Percentiles rank a stretch among this genome's conserved stretches.
phyloP scores from a whole-genome alignment of 192 early-diverging fungal genomes.

The Podila clonocystis region DNA sequence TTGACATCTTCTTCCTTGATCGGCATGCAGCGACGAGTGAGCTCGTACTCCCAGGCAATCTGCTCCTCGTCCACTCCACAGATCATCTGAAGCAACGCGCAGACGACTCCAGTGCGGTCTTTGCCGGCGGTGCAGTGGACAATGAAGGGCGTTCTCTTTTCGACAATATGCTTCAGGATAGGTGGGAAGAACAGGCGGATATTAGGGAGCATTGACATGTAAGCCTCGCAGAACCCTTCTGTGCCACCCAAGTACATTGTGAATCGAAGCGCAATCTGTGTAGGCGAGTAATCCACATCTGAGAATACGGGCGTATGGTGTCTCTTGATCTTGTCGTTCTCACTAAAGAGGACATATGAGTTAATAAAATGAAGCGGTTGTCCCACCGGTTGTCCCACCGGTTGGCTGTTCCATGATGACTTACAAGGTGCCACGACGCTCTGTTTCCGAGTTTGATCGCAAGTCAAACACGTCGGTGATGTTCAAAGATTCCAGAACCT shows the following conservation, averaged over 20 bases:
- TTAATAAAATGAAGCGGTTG: neutral
- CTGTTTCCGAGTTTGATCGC: constrained; percentile 60
- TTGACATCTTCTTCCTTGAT: constrained; percentile 49
- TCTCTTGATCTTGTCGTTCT: constrained; percentile 46
- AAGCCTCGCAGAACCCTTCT: constrained; percentile 61
- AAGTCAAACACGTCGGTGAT: constrained; percentile 65
- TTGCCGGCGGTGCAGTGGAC: constrained; percentile 80
- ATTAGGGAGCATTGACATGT: constrained; percentile 59
- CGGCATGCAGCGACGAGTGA: constrained; percentile 54
- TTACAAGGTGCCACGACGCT: constrained; percentile 56
- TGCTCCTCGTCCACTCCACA: constrained; percentile 74
- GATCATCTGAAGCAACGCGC: constrained; percentile 66
- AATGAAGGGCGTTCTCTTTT: constrained; percentile 60
- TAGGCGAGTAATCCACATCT: constrained; percentile 66
- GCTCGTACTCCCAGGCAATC: constrained; percentile 72
- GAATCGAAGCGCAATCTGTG: constrained; percentile 62
- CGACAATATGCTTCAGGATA: constrained; percentile 59
- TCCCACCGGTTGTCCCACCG: neutral
- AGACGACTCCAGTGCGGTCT: constrained; percentile 72
- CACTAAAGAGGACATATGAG: constrained; percentile 27
- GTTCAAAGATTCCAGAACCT: constrained; percentile 56
- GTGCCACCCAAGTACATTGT: constrained; percentile 64
- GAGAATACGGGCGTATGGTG: constrained; percentile 61
- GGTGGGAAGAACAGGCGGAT: constrained; percentile 49
- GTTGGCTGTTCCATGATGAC: constrained; percentile 2